These are phyloP conservation scores for Paraphoma chrysanthemicola DNA, from an alignment of 2,329 filamentous ascomycete species.

Conservation along the genomic window DNA sequence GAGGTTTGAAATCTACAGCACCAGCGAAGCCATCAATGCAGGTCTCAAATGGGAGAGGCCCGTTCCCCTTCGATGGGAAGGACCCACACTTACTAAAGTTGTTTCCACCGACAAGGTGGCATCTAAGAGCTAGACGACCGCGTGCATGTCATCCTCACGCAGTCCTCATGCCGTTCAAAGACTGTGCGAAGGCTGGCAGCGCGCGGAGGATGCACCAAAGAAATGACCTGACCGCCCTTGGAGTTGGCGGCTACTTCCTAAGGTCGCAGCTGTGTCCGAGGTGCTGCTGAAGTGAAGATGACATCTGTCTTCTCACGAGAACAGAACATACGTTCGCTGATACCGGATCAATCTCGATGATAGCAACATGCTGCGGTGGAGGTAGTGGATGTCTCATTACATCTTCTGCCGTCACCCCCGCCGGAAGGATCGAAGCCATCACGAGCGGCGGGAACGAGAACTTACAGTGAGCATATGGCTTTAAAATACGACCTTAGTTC, in stretches of 20 bases:
- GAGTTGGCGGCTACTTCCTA: neutral
- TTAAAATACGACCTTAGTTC: neutral
- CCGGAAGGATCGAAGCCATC: neutral
- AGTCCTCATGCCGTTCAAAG: constrained; percentile 67
- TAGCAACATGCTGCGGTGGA: constrained; percentile 1
- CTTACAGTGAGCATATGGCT: neutral
- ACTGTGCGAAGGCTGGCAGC: constrained; percentile 60
- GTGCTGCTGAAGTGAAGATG: constrained; percentile 12
- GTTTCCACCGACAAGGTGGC: constrained; percentile 58
- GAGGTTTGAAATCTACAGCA: constrained; percentile 16
- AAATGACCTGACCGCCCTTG: constrained; percentile 61
- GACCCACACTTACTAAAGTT: neutral
- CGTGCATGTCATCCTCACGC: too few relatives aligned
- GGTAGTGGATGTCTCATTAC: constrained; percentile 1
- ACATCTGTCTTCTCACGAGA: constrained; percentile 1
- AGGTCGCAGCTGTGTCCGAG: constrained; percentile 5
- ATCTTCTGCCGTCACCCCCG: constrained; percentile 1
- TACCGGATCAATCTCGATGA: constrained; percentile 48
- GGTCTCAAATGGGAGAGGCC: constrained; percentile 40
- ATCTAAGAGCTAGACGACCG: constrained; percentile 37
- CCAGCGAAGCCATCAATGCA: constrained; percentile 23
- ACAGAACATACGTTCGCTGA: constrained; percentile 64
- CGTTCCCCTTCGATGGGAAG: constrained; percentile 19
- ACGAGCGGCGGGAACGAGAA: neutral
- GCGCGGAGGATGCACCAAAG: constrained; percentile 59